Percentiles rank a stretch among this genome's conserved stretches.
These are phyloP conservation scores for Apostasia shenzhenica DNA, from an alignment of 106 monocot species.

Conservation along the genomic window DNA sequence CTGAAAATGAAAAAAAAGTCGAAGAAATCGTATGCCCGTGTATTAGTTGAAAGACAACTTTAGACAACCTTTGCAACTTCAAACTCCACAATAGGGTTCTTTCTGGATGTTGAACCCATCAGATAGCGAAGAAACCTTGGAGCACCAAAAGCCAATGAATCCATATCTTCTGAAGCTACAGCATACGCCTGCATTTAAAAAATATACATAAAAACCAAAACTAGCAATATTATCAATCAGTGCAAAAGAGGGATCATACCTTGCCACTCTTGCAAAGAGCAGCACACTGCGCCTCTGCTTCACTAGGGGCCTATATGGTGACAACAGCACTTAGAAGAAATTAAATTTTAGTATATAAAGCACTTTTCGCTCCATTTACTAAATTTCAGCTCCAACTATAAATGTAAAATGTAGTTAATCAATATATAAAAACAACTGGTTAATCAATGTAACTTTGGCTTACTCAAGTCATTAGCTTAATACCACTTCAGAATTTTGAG, in stretches of 20 bases:
- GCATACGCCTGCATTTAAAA: constrained; percentile 58
- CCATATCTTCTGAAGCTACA: constrained; percentile 97
- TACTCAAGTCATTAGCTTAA: too few species aligned
- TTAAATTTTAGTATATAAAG: background rate
- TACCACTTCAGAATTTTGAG: too few species aligned
- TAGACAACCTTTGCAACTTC: constrained; percentile 65
- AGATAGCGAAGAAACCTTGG: constrained; percentile 90
- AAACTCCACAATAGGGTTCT: constrained; percentile 84
- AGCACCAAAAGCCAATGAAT: constrained; percentile 89
- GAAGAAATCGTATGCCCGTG: too few species aligned
- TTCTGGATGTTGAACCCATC: constrained; percentile 83
- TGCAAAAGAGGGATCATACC: constrained; percentile 21
- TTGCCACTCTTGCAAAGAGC: constrained; percentile 79
- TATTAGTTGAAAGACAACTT: background rate
- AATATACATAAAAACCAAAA: background rate
- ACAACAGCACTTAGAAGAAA: background rate
- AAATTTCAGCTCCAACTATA: too few species aligned
- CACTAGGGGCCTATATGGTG: constrained; percentile 67
- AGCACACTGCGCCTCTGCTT: constrained; percentile 97
- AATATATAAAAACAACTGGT: too few species aligned
- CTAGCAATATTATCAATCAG: background rate
- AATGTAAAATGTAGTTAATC: too few species aligned
- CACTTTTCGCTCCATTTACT: too few species aligned
- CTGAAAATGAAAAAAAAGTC: constrained; percentile 29
- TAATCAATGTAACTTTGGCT: too few species aligned